phyloP scores from a whole-genome alignment of 1,284 basidiomycete species.

The Leccinum huronense region DNA sequence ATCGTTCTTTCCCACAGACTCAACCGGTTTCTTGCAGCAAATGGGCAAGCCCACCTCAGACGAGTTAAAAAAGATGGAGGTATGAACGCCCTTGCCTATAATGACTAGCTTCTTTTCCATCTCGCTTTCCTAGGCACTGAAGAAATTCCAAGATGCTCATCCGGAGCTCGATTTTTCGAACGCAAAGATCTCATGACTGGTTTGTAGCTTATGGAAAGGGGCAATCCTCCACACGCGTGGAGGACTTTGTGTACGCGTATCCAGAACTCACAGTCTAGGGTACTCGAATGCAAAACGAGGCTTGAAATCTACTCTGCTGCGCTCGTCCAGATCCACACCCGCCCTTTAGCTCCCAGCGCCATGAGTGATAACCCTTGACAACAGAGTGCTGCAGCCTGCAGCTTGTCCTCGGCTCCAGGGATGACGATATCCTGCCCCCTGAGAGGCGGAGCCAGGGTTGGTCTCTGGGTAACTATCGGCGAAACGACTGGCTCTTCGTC shows the following conservation, averaged over 20 bases:
- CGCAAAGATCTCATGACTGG: conserved; percentile 74
- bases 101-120: neutral
- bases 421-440: conserved; percentile 23
- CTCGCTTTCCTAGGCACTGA: conserved; percentile 57
- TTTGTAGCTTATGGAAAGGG: neutral
- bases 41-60: conserved; percentile 94
- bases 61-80: conserved; percentile 87
- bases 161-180: conserved; percentile 95
- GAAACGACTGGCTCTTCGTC: conserved; percentile 20
- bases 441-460: conserved; percentile 25
- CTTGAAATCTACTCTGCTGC: conserved; percentile 17
- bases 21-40: conserved; percentile 54
- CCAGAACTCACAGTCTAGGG: neutral
- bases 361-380: conserved; percentile 45
- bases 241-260: neutral
- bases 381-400: conserved; percentile 43
- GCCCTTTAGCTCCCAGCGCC: conserved; percentile 22
- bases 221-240: neutral
- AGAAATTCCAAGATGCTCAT: conserved; percentile 87
- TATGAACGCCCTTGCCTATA: conserved; percentile 28
- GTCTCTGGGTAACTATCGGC: conserved; percentile 6
- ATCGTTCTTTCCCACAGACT: neutral
- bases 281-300: conserved; percentile 2
- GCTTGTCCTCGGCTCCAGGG: conserved; percentile 8
- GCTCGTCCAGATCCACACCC: conserved; percentile 32